phyloP scores from a whole-genome alignment of 305 asterid genomes.

The Galium porrigens region DNA sequence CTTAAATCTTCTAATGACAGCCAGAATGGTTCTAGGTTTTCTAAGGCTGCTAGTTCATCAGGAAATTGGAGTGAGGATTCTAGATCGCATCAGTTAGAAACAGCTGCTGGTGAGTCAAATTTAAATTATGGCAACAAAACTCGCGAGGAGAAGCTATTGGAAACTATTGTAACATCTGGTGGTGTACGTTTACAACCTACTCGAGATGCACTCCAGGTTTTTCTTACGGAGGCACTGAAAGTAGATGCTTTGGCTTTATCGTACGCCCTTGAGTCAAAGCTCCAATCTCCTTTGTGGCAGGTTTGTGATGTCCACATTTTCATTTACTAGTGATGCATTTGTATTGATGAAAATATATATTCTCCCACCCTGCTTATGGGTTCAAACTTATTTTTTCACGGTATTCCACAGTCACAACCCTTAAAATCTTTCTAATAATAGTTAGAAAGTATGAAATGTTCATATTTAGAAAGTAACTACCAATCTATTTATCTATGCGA shows the following conservation, averaged over 20 bases:
- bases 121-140: constrained; percentile 42
- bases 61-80: constrained; percentile 53
- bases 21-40: constrained; percentile 37
- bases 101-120: constrained; percentile 30
- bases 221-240: constrained; percentile 68
- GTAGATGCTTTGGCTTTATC: constrained; percentile 49
- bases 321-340: constrained; percentile 8
- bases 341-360: constrained; percentile 1
- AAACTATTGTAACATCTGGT: constrained; percentile 76
- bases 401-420: too few species aligned
- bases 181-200: constrained; percentile 97
- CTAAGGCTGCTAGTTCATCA: constrained; percentile 51
- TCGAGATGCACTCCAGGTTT: constrained; percentile 73
- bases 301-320: constrained; percentile 27
- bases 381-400: neutral
- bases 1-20: constrained; percentile 30
- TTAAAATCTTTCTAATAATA: neutral
- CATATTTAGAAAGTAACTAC: neutral
- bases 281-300: constrained; percentile 87
- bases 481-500: neutral
- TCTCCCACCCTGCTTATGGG: too few species aligned
- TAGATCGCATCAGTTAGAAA: constrained; percentile 43
- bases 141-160: constrained; percentile 75
- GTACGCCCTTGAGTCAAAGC: constrained; percentile 65
- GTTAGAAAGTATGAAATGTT: too few species aligned